phyloP scores from a whole-genome alignment of 208 protist genomes.

The Herpetomonas samuelpessoai region DNA sequence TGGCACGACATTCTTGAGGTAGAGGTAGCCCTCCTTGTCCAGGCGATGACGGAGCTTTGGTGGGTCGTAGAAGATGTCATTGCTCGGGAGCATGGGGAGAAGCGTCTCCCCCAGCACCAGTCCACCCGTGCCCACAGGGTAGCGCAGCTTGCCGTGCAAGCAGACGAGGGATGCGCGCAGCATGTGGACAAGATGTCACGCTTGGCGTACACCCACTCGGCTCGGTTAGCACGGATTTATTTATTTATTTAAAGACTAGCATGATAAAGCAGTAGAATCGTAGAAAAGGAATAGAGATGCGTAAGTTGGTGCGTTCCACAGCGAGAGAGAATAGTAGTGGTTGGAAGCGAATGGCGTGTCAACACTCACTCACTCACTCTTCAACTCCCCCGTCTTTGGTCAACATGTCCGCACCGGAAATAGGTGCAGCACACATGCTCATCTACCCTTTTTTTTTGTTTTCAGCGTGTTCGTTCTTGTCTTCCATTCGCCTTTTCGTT shows the following conservation, averaged over 20 bases:
- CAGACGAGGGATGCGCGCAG: constrained; percentile 37
- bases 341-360: too few relatives aligned
- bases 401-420: too few relatives aligned
- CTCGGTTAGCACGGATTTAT: too few relatives aligned
- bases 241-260: too few relatives aligned
- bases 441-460: neutral
- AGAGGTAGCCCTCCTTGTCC: constrained; percentile 83
- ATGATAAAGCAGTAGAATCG: neutral
- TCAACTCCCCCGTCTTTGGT: too few relatives aligned
- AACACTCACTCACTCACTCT: too few relatives aligned
- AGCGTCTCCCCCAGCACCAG: constrained; percentile 62
- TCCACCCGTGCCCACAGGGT: constrained; percentile 49
- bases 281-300: neutral
- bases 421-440: neutral
- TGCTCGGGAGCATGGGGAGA: constrained; percentile 66
- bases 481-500: too few relatives aligned
- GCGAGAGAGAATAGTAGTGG: too few relatives aligned
- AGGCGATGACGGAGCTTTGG: constrained; percentile 77
- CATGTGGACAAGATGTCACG: neutral
- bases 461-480: neutral
- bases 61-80: constrained; percentile 87
- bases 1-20: constrained; percentile 78
- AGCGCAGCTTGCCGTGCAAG: constrained; percentile 63
- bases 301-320: neutral
- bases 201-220: too few relatives aligned